Conservation (phyloP, 305 asterid genomes). For the Solanum aculeatissimum region DNA sequence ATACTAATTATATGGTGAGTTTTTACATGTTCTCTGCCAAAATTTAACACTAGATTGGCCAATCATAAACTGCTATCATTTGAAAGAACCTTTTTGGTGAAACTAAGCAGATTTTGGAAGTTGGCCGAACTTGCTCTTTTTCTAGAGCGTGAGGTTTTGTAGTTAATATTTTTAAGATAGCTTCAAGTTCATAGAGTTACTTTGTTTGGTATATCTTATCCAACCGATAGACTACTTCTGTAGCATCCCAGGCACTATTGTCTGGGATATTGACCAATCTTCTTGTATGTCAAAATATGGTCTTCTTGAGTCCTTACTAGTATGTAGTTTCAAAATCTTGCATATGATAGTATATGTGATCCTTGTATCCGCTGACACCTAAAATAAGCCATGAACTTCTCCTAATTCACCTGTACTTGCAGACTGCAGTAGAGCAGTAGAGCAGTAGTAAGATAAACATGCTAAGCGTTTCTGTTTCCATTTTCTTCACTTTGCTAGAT, state of each 20-base stretch:
- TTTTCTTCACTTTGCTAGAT: neutral
- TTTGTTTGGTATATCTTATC: neutral
- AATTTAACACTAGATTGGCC: neutral
- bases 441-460: neutral
- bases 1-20: neutral
- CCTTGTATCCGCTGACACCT: neutral
- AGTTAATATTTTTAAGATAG: neutral
- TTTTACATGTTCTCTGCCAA: neutral
- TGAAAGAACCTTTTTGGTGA: neutral
- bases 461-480: neutral
- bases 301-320: neutral
- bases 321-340: neutral
- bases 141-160: neutral
- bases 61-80: neutral
- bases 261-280: neutral
- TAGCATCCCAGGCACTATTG: neutral
- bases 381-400: neutral
- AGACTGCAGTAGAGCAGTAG: no score
- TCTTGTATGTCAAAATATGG: neutral
- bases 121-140: neutral
- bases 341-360: neutral
- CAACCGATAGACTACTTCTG: neutral
- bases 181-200: neutral
- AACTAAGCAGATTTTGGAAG: neutral
- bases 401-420: neutral